These are phyloP conservation scores for Paramarasmius palmivorus DNA, from an alignment of 1,284 basidiomycete genomes.

Conservation along the genomic window DNA sequence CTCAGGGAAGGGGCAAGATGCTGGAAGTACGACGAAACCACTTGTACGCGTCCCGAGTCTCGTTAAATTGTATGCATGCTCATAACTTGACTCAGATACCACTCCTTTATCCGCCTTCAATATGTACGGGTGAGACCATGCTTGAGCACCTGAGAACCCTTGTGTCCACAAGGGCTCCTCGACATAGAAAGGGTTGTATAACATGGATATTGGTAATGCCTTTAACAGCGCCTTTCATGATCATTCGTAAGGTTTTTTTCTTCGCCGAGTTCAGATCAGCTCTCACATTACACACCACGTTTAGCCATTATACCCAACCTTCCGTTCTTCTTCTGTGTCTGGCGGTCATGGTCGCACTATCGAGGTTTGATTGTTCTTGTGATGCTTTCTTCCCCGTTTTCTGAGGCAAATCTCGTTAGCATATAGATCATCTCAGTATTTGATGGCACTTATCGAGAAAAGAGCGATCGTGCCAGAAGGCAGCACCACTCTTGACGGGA, in stretches of 20 bases:
- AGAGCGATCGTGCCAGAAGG: slow-evolving; percentile 56
- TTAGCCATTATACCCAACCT: slow-evolving; percentile 79
- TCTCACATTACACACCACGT: too few relatives aligned
- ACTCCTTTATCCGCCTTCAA: slow-evolving; percentile 64
- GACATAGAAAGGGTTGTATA: slow-evolving; percentile 65
- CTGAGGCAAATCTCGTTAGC: slow-evolving; percentile 47
- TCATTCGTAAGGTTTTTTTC: slow-evolving; percentile 60
- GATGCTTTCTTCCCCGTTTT: too few relatives aligned
- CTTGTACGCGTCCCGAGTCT: not conserved
- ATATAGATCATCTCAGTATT: slow-evolving; percentile 70
- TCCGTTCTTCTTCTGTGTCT: slow-evolving; percentile 81
- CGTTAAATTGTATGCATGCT: not conserved
- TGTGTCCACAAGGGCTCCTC: slow-evolving; percentile 55
- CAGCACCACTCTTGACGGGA: slow-evolving; percentile 51
- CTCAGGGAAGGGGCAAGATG: slow-evolving; percentile 13
- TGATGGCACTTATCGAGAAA: slow-evolving; percentile 56
- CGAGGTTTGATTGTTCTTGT: too few relatives aligned
- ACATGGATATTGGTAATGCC: slow-evolving; percentile 63
- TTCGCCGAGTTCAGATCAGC: too few relatives aligned
- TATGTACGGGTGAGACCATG: slow-evolving; percentile 42
- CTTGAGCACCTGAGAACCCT: slow-evolving; percentile 55
- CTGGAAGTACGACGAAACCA: slow-evolving; percentile 10
- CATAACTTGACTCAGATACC: slow-evolving; percentile 49
- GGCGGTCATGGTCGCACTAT: slow-evolving; percentile 83
- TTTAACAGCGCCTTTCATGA: slow-evolving; percentile 68